Conservation (phyloP, 1,284 basidiomycete genomes). For the Fomes fomentarius region DNA sequence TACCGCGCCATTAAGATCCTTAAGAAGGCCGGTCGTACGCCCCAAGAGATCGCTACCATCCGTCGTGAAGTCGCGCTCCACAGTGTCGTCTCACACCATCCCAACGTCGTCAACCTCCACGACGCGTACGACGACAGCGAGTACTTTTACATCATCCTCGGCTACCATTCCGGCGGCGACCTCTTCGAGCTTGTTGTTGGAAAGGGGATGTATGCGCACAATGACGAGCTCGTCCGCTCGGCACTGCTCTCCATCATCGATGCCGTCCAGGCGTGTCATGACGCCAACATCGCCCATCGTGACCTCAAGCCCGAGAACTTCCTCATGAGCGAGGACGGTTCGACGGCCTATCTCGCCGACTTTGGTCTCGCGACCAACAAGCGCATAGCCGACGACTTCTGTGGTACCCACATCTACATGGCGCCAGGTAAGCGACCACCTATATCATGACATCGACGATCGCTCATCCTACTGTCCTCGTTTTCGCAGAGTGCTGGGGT, state of each 20-base stretch:
- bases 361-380: constrained; percentile 69
- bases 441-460: neutral
- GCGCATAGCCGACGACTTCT: constrained; percentile 53
- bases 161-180: constrained; percentile 66
- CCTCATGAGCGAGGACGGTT: constrained; percentile 51
- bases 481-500: too few species aligned
- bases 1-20: constrained; percentile 33
- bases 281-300: constrained; percentile 63
- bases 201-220: constrained; percentile 48
- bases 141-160: constrained; percentile 63
- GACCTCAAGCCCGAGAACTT: constrained; percentile 81
- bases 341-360: constrained; percentile 60
- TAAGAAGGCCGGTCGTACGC: constrained; percentile 14
- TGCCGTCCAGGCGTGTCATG: constrained; percentile 64
- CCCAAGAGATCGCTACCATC: neutral
- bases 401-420: constrained; percentile 62
- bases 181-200: constrained; percentile 64
- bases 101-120: constrained; percentile 62
- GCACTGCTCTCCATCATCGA: constrained; percentile 67
- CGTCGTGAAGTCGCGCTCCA: constrained; percentile 45
- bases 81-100: constrained; percentile 55
- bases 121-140: constrained; percentile 59
- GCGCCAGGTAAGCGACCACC: constrained; percentile 45
- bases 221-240: constrained; percentile 51
- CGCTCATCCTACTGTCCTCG: neutral